Evolutionary conservation across 2,329 filamentous ascomycete species (phyloP).

Genomic region (Cladophialophora exuberans): DNA sequence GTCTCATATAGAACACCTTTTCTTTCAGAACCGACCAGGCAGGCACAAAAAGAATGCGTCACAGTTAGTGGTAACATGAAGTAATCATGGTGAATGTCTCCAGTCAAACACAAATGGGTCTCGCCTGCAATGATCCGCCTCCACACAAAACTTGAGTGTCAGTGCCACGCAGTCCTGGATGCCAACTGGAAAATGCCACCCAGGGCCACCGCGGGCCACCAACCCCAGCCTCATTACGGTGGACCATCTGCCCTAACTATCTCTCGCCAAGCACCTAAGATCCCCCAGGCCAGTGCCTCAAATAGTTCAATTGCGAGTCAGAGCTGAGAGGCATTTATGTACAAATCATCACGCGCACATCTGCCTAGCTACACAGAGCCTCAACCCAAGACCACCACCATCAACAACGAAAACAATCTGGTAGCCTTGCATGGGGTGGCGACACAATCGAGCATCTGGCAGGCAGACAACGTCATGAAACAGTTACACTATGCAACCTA

Average conservation of each 20-base stretch:
- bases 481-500: neutral
- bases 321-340: too few relatives aligned
- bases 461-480: conserved; percentile 1
- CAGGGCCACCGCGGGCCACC: too few relatives aligned
- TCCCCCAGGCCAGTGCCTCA: too few relatives aligned
- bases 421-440: neutral
- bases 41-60: conserved; percentile 17
- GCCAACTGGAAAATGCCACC: conserved; percentile 6
- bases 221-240: too few relatives aligned
- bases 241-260: too few relatives aligned
- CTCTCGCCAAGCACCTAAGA: too few relatives aligned
- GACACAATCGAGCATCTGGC: neutral
- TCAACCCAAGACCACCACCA: too few relatives aligned
- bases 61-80: conserved; percentile 4
- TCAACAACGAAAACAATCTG: too few relatives aligned
- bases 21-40: conserved; percentile 4
- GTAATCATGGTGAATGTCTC: conserved; percentile 8
- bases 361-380: too few relatives aligned
- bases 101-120: neutral
- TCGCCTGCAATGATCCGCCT: neutral
- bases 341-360: too few relatives aligned
- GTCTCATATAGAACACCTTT: conserved; percentile 24
- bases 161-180: neutral
- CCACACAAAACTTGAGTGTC: too few relatives aligned
- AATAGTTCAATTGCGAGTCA: too few relatives aligned